These are phyloP conservation scores for Phytophthora brassicae DNA, from an alignment of 352 stramenopile species.

Conservation along the genomic window DNA sequence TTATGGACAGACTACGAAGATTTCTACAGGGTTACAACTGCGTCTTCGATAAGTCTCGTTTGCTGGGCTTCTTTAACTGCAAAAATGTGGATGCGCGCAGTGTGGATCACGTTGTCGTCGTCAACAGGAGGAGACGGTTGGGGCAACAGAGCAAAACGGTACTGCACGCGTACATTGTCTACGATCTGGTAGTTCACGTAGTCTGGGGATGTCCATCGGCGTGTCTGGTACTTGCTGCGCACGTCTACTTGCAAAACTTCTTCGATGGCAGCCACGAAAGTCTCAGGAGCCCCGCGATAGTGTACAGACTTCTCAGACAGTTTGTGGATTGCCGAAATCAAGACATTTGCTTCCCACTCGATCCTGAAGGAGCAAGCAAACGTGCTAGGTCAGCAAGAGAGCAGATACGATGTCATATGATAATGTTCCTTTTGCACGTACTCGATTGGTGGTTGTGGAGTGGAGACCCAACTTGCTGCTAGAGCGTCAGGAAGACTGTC, in stretches of 20 bases:
- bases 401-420: background rate
- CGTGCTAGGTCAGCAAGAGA: background rate
- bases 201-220: conserved; percentile 38
- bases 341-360: conserved; percentile 39
- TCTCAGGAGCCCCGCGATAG: conserved; percentile 34
- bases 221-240: conserved; percentile 75
- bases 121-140: background rate
- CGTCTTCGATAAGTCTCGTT: background rate
- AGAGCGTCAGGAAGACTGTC: conserved; percentile 51
- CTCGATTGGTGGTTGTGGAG: conserved; percentile 37
- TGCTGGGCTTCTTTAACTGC: conserved; percentile 29
- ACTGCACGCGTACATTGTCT: conserved; percentile 59
- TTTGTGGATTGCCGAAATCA: conserved; percentile 29
- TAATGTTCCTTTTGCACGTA: conserved; percentile 21
- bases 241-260: conserved; percentile 74
- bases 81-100: conserved; percentile 32
- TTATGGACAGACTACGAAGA: conserved; percentile 1
- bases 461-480: conserved; percentile 45
- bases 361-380: conserved; percentile 29
- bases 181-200: conserved; percentile 51
- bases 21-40: background rate
- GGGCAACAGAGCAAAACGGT: conserved; percentile 35
- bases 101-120: conserved; percentile 13
- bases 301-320: conserved; percentile 47
- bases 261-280: conserved; percentile 53